phyloP scores from a whole-genome alignment of 768 basidiomycete species.

The Mycena metata region DNA sequence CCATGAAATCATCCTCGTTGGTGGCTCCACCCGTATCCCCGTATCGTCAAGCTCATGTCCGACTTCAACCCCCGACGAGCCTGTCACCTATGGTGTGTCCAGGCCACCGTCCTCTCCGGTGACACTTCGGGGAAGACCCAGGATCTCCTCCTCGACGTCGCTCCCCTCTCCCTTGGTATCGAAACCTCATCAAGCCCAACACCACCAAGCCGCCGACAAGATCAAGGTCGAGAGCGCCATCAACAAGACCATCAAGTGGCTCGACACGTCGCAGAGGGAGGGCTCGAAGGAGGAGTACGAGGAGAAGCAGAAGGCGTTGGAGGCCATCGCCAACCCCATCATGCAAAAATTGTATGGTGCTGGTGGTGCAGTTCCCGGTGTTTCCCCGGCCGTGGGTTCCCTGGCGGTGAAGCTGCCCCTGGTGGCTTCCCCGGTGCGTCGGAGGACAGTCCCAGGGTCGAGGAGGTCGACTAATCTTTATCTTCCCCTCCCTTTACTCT shows the following conservation, averaged over 20 bases:
- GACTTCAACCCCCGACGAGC: constrained; percentile 99
- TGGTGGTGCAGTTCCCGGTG: constrained; percentile 55
- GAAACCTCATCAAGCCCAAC: constrained; percentile 99
- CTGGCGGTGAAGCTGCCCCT: constrained; percentile 71
- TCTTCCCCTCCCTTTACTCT: constrained; percentile 31
- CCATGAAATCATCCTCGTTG: constrained; percentile 97
- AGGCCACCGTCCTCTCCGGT: constrained; percentile 97
- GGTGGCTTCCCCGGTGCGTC: constrained; percentile 78
- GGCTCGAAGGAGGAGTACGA: constrained; percentile 96
- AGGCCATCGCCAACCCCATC: constrained; percentile 81
- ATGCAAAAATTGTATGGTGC: constrained; percentile 84
- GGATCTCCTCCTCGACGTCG: constrained; percentile 95
- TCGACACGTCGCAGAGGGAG: constrained; percentile 89
- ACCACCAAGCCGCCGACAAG: constrained; percentile 92
- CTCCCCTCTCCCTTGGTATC: constrained; percentile 92
- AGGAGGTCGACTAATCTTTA: constrained; percentile 85
- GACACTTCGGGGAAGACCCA: constrained; percentile 99
- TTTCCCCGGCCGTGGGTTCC: constrained; percentile 67
- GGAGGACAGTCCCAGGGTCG: constrained; percentile 90
- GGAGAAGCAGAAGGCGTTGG: constrained; percentile 93
- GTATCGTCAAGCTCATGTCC: constrained; percentile 96
- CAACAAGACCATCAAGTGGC: constrained; percentile 87
- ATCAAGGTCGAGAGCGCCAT: constrained; percentile 83
- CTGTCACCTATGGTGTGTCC: constrained; percentile 98
- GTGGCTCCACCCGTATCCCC: constrained; percentile 99